Percentiles rank a stretch among this genome's conserved stretches.
Evolutionary conservation across 345 rosid species (phyloP).

Genomic region (Lenwebbia sp.): DNA sequence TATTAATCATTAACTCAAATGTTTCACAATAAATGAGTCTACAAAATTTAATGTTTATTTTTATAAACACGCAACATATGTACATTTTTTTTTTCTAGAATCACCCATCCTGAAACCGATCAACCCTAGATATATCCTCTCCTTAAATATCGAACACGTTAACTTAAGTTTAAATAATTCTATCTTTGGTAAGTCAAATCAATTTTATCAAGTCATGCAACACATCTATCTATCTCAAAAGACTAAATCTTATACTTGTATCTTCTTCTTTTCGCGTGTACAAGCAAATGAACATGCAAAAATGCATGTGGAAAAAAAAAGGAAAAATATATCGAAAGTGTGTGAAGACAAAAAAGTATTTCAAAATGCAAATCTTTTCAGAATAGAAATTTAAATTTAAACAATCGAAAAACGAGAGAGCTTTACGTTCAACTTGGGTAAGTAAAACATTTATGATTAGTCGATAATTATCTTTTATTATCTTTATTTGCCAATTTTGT

Average conservation of each 20-base stretch:
- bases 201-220: fast-evolving
- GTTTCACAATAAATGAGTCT: not conserved
- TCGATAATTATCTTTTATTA: not conserved
- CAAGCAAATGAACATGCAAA: not conserved
- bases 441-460: not conserved
- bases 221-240: not conserved
- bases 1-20: not conserved
- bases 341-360: not conserved
- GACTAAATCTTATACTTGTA: not conserved
- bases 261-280: not conserved
- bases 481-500: not conserved
- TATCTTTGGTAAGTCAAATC: not conserved
- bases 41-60: not conserved
- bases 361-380: not conserved
- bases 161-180: not conserved
- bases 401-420: not conserved
- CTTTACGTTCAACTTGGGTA: not conserved
- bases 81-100: not conserved
- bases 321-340: no score
- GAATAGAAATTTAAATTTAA: not conserved
- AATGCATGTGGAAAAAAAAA: not conserved
- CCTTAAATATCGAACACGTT: not conserved
- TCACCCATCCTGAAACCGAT: no score
- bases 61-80: not conserved
- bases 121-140: not conserved